phyloP scores from a whole-genome alignment of 208 protist species.

The Wallacemonas collosoma region DNA sequence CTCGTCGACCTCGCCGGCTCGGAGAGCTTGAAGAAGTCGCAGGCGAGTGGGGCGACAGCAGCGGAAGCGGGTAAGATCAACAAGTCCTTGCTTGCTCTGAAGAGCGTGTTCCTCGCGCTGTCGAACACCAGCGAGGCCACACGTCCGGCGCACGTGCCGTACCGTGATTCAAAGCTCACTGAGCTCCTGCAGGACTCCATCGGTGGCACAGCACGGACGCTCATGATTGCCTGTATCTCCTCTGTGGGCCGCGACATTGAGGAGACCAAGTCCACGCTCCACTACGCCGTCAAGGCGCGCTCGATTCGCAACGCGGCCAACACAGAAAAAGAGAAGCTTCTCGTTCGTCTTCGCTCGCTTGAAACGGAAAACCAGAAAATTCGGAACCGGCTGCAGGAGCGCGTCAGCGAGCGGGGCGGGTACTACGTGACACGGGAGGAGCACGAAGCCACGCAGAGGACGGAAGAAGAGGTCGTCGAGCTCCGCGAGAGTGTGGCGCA shows the following conservation, averaged over 20 bases:
- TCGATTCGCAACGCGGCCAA: constrained; percentile 94
- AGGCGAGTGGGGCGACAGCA: constrained; percentile 78
- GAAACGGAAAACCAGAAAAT: constrained; percentile 87
- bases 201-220: constrained; percentile 90
- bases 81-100: constrained; percentile 90
- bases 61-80: constrained; percentile 94
- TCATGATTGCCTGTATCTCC: constrained; percentile 96
- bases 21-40: constrained; percentile 94
- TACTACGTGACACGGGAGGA: constrained; percentile 87
- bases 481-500: constrained; percentile 56
- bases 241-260: constrained; percentile 94
- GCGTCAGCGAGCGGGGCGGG: constrained; percentile 79
- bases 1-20: constrained; percentile 96
- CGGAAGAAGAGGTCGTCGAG: constrained; percentile 58
- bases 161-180: constrained; percentile 95
- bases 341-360: constrained; percentile 76
- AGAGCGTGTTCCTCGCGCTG: constrained; percentile 93
- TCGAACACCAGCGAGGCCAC: constrained; percentile 83
- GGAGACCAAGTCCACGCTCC: constrained; percentile 95
- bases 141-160: constrained; percentile 90
- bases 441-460: constrained; percentile 64
- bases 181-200: constrained; percentile 95
- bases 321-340: constrained; percentile 80
- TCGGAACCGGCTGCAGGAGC: constrained; percentile 87
- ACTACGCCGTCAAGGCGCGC: constrained; percentile 94